Base-by-base conservation (phyloP, 2,329 filamentous ascomycete genomes). In the Fusarium virguliforme region DNA sequence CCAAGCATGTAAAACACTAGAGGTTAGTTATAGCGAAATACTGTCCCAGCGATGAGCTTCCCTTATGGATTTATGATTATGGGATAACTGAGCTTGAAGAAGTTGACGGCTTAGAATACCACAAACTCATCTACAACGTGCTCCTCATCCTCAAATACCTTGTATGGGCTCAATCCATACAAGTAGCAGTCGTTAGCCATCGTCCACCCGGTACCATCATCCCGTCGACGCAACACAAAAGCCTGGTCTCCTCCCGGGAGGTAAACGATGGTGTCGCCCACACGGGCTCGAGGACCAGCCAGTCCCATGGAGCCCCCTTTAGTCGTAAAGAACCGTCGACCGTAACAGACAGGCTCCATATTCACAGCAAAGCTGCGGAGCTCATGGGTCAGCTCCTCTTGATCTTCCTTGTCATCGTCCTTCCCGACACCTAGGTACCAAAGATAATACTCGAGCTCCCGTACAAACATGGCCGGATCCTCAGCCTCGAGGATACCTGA, bases 121-220 rank as follows among this genome's bases (percentile, higher is more conserved):
- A n/a, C 15, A 0, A 70, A 70, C 2, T 59, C 32, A 1, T 70
- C 62, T 0, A 50, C 67, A 2, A 59, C 4, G 32, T 67, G 67
- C 6, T 40, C 62, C 13, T 28, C 24, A 3, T 67, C n/a, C 9
- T 41, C 15, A 5, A 70, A 70, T 3, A 70, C 0, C 3, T 30
- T 32, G 1, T 70, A 64, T 1, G 70, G 8, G 4, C 64, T 18
- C 6, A 70, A 7, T 0, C 57, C 62, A 26, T 70, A 28, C 40
- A 70, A 4, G 32, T 70, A 67, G 8, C 67, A 70, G 7, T 70
- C 62, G 7, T 46, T 24, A 1, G 58, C 62, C 34, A 70, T 38
- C 0, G 12, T 9, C 67, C 67, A 70, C 0, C 32, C 65, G 0
- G 6, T 8, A 1, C 28, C 15, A 1, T 6, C 22, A 0, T 56